Conservation (phyloP, 768 basidiomycete genomes). For the Rhodotorula kratochvilovae region DNA sequence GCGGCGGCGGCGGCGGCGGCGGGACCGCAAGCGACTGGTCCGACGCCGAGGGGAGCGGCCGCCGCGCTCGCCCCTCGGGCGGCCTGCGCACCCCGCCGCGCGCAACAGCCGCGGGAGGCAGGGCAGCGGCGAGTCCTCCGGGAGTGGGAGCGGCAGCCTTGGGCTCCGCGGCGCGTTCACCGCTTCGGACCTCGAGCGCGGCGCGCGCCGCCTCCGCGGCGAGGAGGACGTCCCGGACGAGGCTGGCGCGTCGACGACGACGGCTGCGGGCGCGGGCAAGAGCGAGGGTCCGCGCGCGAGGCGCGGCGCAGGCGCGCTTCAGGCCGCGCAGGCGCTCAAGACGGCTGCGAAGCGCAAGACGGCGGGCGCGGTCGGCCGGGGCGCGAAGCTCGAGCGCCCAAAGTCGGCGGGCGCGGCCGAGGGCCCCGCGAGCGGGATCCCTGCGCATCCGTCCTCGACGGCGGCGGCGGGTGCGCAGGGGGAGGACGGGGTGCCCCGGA, state of each 20-base stretch:
- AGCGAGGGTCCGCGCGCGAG: neutral
- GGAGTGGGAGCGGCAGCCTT: neutral
- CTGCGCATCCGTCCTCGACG: too few species aligned
- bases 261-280: neutral
- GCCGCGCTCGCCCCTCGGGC: neutral
- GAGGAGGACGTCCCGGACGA: neutral
- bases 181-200: conserved; percentile 24
- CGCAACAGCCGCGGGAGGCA: neutral
- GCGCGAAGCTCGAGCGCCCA: neutral
- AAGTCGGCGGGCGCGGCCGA: conserved; percentile 12
- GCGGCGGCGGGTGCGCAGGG: neutral
- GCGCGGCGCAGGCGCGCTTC: neutral
- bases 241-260: too few species aligned
- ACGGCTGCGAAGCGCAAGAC: neutral
- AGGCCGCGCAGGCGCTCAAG: neutral
- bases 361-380: neutral
- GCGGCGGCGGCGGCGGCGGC: neutral
- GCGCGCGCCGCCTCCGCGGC: conserved; percentile 7
- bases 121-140: neutral
- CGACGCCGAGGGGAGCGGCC: neutral
- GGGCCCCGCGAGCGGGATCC: neutral
- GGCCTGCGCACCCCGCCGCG: neutral
- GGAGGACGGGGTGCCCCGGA: neutral
- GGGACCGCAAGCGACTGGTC: neutral
- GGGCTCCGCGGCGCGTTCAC: conserved; percentile 29